phyloP scores from a whole-genome alignment of 306 rosid genomes.

The Quercus glauca region DNA sequence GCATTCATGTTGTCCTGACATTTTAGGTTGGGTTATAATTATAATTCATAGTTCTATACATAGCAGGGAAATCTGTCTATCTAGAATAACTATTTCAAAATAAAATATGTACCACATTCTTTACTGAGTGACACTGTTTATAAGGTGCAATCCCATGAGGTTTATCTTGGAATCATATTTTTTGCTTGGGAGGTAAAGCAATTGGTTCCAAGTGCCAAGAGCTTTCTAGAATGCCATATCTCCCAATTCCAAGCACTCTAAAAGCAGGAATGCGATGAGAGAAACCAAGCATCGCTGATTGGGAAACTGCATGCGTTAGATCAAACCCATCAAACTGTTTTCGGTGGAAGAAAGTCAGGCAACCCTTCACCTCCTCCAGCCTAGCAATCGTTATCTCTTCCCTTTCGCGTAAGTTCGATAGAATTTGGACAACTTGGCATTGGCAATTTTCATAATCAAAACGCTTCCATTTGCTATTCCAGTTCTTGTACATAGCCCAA shows the following conservation, averaged over 20 bases:
- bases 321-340: conserved; percentile 12
- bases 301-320: background rate
- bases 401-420: background rate
- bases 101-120: background rate
- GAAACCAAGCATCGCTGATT: conserved; percentile 3
- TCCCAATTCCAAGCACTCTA: conserved; percentile 22
- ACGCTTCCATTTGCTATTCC: conserved; percentile 13
- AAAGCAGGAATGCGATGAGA: conserved; percentile 24
- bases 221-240: conserved; percentile 11
- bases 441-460: background rate
- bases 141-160: background rate
- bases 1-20: too few species aligned
- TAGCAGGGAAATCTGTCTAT: background rate
- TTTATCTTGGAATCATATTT: background rate
- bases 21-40: background rate
- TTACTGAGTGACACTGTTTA: background rate
- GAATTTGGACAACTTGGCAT: conserved; percentile 4
- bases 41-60: background rate
- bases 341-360: conserved; percentile 14
- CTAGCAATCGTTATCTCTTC: background rate
- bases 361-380: conserved; percentile 13
- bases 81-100: background rate
- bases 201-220: conserved; percentile 27
- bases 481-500: conserved; percentile 21
- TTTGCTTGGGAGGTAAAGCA: conserved; percentile 17